Evolutionary conservation across 306 rosid genomes (phyloP).

Genomic region (Cicer judaicum): DNA sequence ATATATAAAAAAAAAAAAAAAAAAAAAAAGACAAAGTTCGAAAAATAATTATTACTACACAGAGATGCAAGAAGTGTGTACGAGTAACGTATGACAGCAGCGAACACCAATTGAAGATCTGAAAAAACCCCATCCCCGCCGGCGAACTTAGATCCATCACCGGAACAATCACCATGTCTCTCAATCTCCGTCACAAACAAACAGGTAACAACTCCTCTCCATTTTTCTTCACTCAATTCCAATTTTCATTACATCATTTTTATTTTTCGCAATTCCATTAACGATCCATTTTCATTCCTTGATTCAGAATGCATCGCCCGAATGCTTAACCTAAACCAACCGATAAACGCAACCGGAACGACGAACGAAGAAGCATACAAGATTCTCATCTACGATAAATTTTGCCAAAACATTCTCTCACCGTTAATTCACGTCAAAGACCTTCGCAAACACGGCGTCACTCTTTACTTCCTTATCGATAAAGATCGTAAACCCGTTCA

Average conservation of each 20-base stretch:
- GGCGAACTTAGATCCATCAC: background rate
- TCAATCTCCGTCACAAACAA: slow-evolving; percentile 50
- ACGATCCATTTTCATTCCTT: background rate
- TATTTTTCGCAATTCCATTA: background rate
- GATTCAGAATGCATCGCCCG: slow-evolving; percentile 83
- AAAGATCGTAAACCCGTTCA: slow-evolving; percentile 92
- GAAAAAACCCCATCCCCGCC: slow-evolving; percentile 1
- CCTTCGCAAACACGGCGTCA: slow-evolving; percentile 93
- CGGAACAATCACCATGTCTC: slow-evolving; percentile 30
- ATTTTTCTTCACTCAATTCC: background rate
- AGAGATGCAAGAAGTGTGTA: background rate
- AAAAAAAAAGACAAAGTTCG: too few species aligned
- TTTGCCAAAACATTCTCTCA: slow-evolving; percentile 85
- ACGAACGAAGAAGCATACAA: slow-evolving; percentile 91
- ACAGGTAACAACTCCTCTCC: slow-evolving; percentile 35
- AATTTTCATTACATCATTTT: background rate
- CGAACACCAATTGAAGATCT: slow-evolving; percentile 10
- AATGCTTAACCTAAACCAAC: slow-evolving; percentile 95
- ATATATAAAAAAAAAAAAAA: too few species aligned
- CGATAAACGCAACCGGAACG: slow-evolving; percentile 67
- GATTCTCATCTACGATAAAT: slow-evolving; percentile 85
- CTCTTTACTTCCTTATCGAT: slow-evolving; percentile 83
- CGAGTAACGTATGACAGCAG: background rate
- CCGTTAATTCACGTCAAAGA: slow-evolving; percentile 93
- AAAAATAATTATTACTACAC: background rate